Evolutionary conservation across 495 filamentous ascomycete genomes (phyloP), one percentile per base, ranked within the genome.

Genomic region (Hypoxylon fuscum): DNA sequence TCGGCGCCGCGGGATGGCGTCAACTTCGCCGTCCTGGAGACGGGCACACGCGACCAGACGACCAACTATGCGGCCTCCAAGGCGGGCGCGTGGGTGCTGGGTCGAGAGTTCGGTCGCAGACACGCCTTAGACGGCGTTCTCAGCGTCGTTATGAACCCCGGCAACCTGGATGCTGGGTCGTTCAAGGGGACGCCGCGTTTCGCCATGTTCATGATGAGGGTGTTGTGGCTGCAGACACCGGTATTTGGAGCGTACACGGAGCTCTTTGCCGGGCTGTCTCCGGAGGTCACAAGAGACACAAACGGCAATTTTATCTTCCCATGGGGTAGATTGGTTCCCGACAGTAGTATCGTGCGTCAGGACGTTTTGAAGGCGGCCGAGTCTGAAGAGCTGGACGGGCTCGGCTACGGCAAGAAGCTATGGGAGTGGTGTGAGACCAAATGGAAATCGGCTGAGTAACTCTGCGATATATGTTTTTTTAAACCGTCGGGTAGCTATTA

Each of bases 191-290:
- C 44, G 37, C 17, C 43, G 18, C 25, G 29, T 15, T 44, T 49
- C 12, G 17, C 25, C 27, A 45, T 55, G 51, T 32, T 68, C 22
- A 50, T 70, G 42, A 49, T 66, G 21, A 40, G 59, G 55, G 32
- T 50, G 51, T 25, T 69, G 6, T 25, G 70, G 42, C 59, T 77
- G 40, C 67, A 79, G 48, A 42, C 55, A 2, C 62, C 75, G 0
- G 64, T 71, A 15, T 72, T 69, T 54, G 79, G 77, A 2, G 79
- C 79, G 9, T 82, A 80, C 38, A 79, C 74, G 9, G 73, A 77
- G 62, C 61, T 80, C 7, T 80, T 72, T 57, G 75, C 77, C n/a
- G 77, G 72, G 3, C 46, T 80, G 5, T 72, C 74, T 1, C 74
- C 74, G 1, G 67, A 79, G 18, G 41, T 80, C 20, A 75, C 65